Evolutionary conservation across 2,329 filamentous ascomycete species (phyloP).

Genomic region (Nigrograna mackinnonii): DNA sequence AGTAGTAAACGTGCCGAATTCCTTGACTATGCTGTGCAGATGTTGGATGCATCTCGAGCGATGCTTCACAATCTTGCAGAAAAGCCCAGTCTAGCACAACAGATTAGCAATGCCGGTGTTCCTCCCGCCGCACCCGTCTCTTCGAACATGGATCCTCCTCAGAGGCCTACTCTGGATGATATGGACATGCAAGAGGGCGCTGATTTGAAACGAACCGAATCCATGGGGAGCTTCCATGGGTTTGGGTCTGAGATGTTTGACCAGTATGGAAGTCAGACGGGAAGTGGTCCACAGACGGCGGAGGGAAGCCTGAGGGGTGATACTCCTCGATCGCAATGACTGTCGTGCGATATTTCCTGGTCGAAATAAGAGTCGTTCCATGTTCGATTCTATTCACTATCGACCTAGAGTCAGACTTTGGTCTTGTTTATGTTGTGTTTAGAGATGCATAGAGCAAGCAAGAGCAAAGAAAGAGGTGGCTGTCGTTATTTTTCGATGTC

Average conservation of each 20-base stretch:
- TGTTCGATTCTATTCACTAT: too few relatives aligned
- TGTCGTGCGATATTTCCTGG: background rate
- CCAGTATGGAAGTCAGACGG: conserved; percentile 24
- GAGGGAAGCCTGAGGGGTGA: conserved; percentile 5
- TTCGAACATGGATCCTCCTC: conserved; percentile 9
- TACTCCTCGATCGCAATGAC: conserved; percentile 1
- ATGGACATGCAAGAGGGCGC: conserved; percentile 30
- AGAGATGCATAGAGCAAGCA: too few relatives aligned
- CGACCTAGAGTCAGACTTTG: too few relatives aligned
- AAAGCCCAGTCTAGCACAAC: conserved; percentile 45
- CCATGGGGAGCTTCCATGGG: conserved; percentile 34
- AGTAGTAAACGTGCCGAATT: conserved; percentile 70
- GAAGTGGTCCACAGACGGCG: conserved; percentile 10
- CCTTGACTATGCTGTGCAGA: conserved; percentile 49
- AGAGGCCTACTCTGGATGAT: conserved; percentile 16
- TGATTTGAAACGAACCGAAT: conserved; percentile 21
- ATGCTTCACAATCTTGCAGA: conserved; percentile 50
- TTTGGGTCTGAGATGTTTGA: conserved; percentile 24
- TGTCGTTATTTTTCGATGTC: too few relatives aligned
- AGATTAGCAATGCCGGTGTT: conserved; percentile 42
- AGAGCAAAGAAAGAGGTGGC: too few relatives aligned
- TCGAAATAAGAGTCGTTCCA: too few relatives aligned
- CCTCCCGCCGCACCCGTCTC: conserved; percentile 28
- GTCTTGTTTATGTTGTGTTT: too few relatives aligned
- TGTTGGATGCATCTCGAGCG: conserved; percentile 47